phyloP scores from a whole-genome alignment of 179 eudicot genomes.

The Corrigiola litoralis region DNA sequence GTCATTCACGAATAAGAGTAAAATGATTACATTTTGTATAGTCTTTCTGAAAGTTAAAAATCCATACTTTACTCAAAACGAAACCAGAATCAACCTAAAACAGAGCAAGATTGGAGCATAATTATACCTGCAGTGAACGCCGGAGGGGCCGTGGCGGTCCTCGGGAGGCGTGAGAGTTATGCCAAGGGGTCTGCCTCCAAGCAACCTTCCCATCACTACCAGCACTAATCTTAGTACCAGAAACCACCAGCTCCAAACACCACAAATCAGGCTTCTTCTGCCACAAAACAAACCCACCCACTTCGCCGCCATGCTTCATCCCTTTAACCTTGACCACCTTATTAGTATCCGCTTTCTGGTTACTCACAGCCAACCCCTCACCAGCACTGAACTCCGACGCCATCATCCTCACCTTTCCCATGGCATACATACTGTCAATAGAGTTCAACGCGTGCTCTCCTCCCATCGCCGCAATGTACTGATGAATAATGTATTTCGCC shows the following conservation, averaged over 20 bases:
- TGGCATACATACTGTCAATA: slow-evolving; percentile 78
- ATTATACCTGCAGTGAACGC: slow-evolving; percentile 74
- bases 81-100: neutral
- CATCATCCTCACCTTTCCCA: slow-evolving; percentile 83
- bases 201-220: slow-evolving; percentile 95
- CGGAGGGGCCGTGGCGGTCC: slow-evolving; percentile 92
- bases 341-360: slow-evolving; percentile 12
- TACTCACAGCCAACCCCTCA: slow-evolving; percentile 30
- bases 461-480: slow-evolving; percentile 86
- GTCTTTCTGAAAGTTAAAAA: neutral
- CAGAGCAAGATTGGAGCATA: neutral
- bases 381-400: slow-evolving; percentile 66
- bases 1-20: neutral
- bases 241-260: slow-evolving; percentile 81
- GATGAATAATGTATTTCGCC: slow-evolving; percentile 93
- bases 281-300: slow-evolving; percentile 92
- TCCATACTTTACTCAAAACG: neutral
- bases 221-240: slow-evolving; percentile 80
- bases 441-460: slow-evolving; percentile 75
- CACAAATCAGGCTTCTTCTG: slow-evolving; percentile 78
- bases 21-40: neutral
- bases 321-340: slow-evolving; percentile 59
- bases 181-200: slow-evolving; percentile 97
- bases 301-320: slow-evolving; percentile 46
- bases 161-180: slow-evolving; percentile 77